phyloP scores from a whole-genome alignment of 306 rosid species.

The Cucurbita moschata region DNA sequence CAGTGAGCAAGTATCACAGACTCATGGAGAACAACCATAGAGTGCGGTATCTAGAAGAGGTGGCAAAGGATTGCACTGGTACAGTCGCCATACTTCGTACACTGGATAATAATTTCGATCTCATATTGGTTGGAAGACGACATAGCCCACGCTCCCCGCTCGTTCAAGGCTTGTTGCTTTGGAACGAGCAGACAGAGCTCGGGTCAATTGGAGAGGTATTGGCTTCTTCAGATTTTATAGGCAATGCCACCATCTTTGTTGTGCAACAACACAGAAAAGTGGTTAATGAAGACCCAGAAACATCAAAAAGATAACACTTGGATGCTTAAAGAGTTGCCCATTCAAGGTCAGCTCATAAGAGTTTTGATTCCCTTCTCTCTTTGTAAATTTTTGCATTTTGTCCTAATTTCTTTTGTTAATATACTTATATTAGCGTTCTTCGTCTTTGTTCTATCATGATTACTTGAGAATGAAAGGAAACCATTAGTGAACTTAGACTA shows the following conservation, averaged over 20 bases:
- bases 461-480: too few relatives aligned
- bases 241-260: slow-evolving; percentile 15
- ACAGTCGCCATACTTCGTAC: slow-evolving; percentile 16
- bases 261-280: slow-evolving; percentile 18
- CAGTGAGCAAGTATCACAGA: slow-evolving; percentile 6
- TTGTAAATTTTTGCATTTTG: too few relatives aligned
- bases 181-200: slow-evolving; percentile 9
- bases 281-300: neutral
- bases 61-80: slow-evolving; percentile 15
- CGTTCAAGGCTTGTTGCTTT: slow-evolving; percentile 10
- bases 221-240: slow-evolving; percentile 11
- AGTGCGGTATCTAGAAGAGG: slow-evolving; percentile 19
- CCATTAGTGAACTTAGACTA: too few relatives aligned
- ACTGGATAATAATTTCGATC: slow-evolving; percentile 12
- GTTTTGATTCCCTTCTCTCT: too few relatives aligned
- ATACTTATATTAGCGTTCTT: too few relatives aligned
- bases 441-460: too few relatives aligned
- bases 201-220: slow-evolving; percentile 20
- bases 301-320: neutral
- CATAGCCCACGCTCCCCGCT: slow-evolving; percentile 1
- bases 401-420: too few relatives aligned
- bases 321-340: too few relatives aligned
- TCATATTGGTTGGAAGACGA: slow-evolving; percentile 19
- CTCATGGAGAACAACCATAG: neutral
- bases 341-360: too few relatives aligned